Evolutionary conservation across 1,284 basidiomycete genomes (phyloP).

Genomic region (Butyriboletus appendiculatus): DNA sequence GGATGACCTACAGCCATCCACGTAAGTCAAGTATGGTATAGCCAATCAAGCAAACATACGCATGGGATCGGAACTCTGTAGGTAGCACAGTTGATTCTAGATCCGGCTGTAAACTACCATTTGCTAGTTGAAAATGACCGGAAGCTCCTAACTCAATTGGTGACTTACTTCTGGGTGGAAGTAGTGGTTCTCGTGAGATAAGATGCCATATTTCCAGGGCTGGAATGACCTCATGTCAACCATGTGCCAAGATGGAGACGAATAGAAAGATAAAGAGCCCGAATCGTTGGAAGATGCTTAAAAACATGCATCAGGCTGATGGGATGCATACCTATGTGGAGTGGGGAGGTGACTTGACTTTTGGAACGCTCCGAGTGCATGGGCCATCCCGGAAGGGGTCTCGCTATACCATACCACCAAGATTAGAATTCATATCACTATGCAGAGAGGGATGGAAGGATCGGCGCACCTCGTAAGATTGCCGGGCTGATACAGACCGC

Average conservation of each 20-base stretch:
- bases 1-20: conserved; percentile 14
- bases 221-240: conserved; percentile 26
- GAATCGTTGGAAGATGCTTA: neutral
- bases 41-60: conserved; percentile 16
- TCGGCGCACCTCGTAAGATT: conserved; percentile 18
- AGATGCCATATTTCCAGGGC: conserved; percentile 50
- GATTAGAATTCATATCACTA: neutral
- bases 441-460: neutral
- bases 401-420: conserved; percentile 8
- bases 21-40: conserved; percentile 2
- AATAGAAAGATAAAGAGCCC: conserved; percentile 4
- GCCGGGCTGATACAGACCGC: conserved; percentile 5
- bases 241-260: conserved; percentile 1
- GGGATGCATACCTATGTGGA: conserved; percentile 23
- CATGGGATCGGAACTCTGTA: conserved; percentile 19
- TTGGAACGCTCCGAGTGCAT: conserved; percentile 1
- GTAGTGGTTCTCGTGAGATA: conserved; percentile 48
- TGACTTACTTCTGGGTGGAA: conserved; percentile 43
- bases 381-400: conserved; percentile 1
- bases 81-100: conserved; percentile 19
- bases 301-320: neutral
- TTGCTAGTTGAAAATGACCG: neutral
- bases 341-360: conserved; percentile 29
- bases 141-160: neutral
- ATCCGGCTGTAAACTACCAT: conserved; percentile 12